Evolutionary conservation across 192 early-diverging fungal genomes (phyloP), one percentile per base, ranked within the genome.

Genomic region (Diversispora eburnea): DNA sequence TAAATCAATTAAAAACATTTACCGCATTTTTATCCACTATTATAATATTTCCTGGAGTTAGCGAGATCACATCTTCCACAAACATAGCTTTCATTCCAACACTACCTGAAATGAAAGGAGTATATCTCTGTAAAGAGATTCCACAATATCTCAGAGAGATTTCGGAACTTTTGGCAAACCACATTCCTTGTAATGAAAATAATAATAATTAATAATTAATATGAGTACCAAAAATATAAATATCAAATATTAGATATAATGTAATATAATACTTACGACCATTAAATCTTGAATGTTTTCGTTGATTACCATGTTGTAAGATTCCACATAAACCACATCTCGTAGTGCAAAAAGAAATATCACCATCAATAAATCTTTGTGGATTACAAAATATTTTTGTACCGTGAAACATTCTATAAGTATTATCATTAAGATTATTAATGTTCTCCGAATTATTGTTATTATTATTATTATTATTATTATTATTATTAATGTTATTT

Each of bases 201-300:
- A 8, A 25, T 22, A 58, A 58, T 56, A 19, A 56, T 15, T 0
- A 17, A 56, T 3, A 58, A 58, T 8, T 5, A 25, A 17, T 1
- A 8, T 57, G n/a, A 57, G 13, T 7, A 22, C 22, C n/a, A 22
- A 0, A 20, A 13, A 22, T 57, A 33, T 33, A 2, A 33, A 33
- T 33, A 33, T 33, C 25, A 2, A 33, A 33, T 33, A 33, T 33
- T 33, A 33, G 25, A 33, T 33, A 33, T 33, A 33, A 33, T n/a
- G n/a, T 33, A 33, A 33, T 33, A 33, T 33, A 33, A 33, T 56
- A 59, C 57, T 59, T 59, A 59, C 57, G 20, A 33, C 57, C 57
- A 19, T 59, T 59, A 59, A 59, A 59, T 59, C 57, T 59, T 33
- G 20, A 33, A 33, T 59, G 25, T 59, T 59, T 59, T 59, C 57